These are phyloP conservation scores for Cystofilobasidium macerans DNA, from an alignment of 768 basidiomycete genomes.

Conservation along the genomic window DNA sequence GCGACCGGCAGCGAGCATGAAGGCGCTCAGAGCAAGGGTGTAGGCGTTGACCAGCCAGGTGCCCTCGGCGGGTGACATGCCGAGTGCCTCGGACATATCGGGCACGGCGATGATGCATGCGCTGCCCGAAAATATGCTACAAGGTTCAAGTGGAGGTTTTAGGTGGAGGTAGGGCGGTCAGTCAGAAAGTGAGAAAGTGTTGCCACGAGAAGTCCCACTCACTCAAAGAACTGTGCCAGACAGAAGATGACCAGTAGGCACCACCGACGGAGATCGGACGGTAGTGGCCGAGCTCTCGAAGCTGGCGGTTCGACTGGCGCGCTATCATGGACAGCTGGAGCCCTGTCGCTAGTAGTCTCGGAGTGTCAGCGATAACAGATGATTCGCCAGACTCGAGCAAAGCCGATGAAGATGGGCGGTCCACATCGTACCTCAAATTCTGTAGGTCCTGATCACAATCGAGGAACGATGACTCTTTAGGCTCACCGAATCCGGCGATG, in stretches of 20 bases:
- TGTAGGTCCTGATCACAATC: too few species aligned
- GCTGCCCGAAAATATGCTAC: neutral
- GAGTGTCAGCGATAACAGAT: too few species aligned
- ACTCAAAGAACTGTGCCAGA: neutral
- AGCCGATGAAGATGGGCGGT: too few species aligned
- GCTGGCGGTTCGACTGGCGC: neutral
- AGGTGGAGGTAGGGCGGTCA: too few species aligned
- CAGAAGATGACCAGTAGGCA: conserved; percentile 10
- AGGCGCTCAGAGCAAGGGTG: conserved; percentile 15
- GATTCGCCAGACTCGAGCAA: too few species aligned
- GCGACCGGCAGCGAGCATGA: conserved; percentile 32
- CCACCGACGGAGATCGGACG: neutral
- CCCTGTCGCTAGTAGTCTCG: too few species aligned
- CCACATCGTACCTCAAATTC: too few species aligned
- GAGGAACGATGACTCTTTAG: too few species aligned
- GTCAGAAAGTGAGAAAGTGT: neutral
- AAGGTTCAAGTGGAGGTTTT: neutral
- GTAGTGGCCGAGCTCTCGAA: neutral
- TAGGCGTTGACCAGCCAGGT: conserved; percentile 17
- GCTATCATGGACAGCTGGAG: neutral
- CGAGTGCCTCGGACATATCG: neutral
- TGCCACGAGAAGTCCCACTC: neutral
- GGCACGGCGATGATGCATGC: neutral
- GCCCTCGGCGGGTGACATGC: neutral
- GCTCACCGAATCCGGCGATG: too few species aligned